Conservation (phyloP, 805 yeast genomes). For the Metschnikowia matae region DNA sequence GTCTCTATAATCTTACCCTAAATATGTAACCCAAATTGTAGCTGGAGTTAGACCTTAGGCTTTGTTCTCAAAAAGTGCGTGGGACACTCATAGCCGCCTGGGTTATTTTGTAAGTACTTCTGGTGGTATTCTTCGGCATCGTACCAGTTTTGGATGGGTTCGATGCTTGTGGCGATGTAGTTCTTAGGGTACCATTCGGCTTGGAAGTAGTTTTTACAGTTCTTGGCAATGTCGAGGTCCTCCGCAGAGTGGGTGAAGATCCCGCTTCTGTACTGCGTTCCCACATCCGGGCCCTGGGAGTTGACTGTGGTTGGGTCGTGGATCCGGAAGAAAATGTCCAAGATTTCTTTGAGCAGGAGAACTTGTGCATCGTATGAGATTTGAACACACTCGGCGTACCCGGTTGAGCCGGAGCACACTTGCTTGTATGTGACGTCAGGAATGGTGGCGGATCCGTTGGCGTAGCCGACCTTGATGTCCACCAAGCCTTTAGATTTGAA, state of each 20-base stretch:
- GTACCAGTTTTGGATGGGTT: slow-evolving; percentile 65
- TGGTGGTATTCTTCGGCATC: slow-evolving; percentile 98
- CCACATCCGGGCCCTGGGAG: slow-evolving; percentile 82
- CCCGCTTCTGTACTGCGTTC: slow-evolving; percentile 88
- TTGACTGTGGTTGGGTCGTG: slow-evolving; percentile 91
- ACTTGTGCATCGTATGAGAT: slow-evolving; percentile 70
- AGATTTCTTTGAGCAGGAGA: slow-evolving; percentile 56
- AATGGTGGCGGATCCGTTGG: slow-evolving; percentile 68
- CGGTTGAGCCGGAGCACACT: slow-evolving; percentile 77
- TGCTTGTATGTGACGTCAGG: slow-evolving; percentile 47
- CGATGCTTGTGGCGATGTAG: slow-evolving; percentile 65
- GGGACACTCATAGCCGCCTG: slow-evolving; percentile 86
- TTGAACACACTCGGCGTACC: slow-evolving; percentile 78
- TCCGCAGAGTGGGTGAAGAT: slow-evolving; percentile 59
- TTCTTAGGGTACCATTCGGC: slow-evolving; percentile 71
- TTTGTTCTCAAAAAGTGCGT: slow-evolving; percentile 73
- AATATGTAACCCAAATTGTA: background rate
- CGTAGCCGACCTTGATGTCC: slow-evolving; percentile 84
- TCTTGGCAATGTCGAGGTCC: slow-evolving; percentile 44
- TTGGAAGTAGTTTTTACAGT: slow-evolving; percentile 53
- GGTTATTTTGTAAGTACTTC: slow-evolving; percentile 70
- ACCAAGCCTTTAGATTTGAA: slow-evolving; percentile 60
- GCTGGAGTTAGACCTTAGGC: slow-evolving; percentile 38
- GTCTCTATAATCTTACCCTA: background rate
- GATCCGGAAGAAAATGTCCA: slow-evolving; percentile 82